A percentile compares a stretch with the other conserved stretches of the same genome.
Evolutionary conservation across 768 basidiomycete genomes (phyloP).

Genomic region (Rhodotorula paludigena): DNA sequence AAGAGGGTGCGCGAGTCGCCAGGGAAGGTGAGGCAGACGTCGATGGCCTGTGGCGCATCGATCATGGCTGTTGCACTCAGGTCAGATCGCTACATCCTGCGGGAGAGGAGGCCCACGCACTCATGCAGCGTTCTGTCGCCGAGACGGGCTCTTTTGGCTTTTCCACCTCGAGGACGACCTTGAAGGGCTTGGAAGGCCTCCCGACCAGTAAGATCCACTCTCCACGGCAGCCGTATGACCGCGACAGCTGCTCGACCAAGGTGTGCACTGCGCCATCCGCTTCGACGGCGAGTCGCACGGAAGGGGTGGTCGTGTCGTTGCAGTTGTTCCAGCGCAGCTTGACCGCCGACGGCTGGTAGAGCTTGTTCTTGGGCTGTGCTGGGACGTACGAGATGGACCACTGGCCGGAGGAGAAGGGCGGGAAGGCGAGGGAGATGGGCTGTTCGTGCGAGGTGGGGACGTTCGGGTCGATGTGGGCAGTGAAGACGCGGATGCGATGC

Average conservation of each 20-base stretch:
- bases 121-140: background rate
- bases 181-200: background rate
- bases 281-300: background rate
- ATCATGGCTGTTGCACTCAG: background rate
- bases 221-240: background rate
- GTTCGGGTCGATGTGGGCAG: background rate
- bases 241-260: background rate
- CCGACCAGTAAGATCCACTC: background rate
- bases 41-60: background rate
- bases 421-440: background rate
- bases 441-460: background rate
- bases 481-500: background rate
- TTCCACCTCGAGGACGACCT: background rate
- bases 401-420: background rate
- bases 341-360: background rate
- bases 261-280: background rate
- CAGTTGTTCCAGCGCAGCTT: background rate
- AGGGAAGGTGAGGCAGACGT: slow-evolving; percentile 27
- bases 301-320: background rate
- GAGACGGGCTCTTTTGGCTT: background rate
- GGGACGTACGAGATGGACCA: background rate
- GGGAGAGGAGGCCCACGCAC: background rate
- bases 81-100: background rate
- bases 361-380: accelerated
- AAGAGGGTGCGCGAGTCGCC: background rate